Percentiles rank a stretch among this genome's conserved stretches.
phyloP scores from a whole-genome alignment of 1,284 basidiomycete species.

The Tremellales sp. region DNA sequence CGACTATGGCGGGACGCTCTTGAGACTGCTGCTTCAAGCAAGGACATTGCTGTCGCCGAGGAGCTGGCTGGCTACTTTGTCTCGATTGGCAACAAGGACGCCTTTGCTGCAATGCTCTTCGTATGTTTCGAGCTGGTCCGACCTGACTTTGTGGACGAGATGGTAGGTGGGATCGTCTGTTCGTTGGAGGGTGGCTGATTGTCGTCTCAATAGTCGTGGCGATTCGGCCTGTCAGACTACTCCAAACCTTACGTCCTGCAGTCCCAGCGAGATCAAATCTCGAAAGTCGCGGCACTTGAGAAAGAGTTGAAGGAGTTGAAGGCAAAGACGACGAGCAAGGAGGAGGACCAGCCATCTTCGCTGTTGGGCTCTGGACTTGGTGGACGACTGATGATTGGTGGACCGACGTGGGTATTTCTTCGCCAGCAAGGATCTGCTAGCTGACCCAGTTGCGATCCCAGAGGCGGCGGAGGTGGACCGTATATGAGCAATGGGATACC shows the following conservation, averaged over 20 bases:
- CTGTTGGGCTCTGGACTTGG: conserved; percentile 44
- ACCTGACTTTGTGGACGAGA: conserved; percentile 86
- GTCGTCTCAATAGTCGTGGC: conserved; percentile 63
- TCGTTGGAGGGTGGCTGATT: conserved; percentile 1
- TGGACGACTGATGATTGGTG: conserved; percentile 46
- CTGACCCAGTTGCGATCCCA: not conserved
- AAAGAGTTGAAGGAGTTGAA: conserved; percentile 47
- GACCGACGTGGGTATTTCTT: conserved; percentile 32
- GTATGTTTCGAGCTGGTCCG: conserved; percentile 90
- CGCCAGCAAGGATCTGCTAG: not conserved
- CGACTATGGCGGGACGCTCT: conserved; percentile 96
- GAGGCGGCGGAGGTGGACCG: conserved; percentile 10
- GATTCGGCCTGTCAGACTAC: conserved; percentile 90
- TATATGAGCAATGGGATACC: conserved; percentile 19
- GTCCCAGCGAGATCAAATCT: conserved; percentile 58
- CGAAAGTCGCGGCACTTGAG: conserved; percentile 39
- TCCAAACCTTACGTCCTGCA: conserved; percentile 94
- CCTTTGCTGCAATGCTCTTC: conserved; percentile 85
- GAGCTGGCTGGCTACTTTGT: conserved; percentile 92
- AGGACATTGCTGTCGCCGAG: conserved; percentile 78
- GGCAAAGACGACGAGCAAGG: conserved; percentile 33
- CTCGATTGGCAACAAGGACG: conserved; percentile 97
- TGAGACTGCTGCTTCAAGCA: conserved; percentile 82
- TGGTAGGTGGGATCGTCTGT: conserved; percentile 44
- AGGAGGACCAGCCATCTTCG: conserved; percentile 23